Percentiles rank a stretch among this genome's conserved stretches.
These are phyloP conservation scores for Nannochloris sp. DNA, from an alignment of 139 green algal species.

Conservation along the genomic window DNA sequence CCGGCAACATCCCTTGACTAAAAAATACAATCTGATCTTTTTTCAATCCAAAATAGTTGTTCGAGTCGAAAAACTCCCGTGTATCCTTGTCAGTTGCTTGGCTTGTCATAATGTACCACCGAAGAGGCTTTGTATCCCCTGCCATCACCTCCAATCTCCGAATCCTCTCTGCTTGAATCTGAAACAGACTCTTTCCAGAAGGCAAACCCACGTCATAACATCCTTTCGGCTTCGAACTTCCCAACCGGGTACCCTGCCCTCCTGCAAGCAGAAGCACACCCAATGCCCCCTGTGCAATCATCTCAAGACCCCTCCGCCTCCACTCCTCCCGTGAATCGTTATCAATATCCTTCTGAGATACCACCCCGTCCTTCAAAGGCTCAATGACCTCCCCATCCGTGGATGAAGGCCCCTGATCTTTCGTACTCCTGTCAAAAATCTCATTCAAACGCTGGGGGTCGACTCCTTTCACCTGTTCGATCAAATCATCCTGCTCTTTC, in stretches of 20 bases:
- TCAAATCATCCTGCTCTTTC: conserved; percentile 29
- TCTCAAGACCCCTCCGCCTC: conserved; percentile 24
- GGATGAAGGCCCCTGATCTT: not conserved
- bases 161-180: conserved; percentile 80
- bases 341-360: conserved; percentile 18
- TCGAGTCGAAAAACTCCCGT: conserved; percentile 51
- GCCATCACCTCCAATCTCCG: conserved; percentile 46
- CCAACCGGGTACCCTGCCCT: conserved; percentile 88
- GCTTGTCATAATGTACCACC: conserved; percentile 91
- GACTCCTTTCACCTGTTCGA: conserved; percentile 18
- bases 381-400: conserved; percentile 5
- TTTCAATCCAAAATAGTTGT: conserved; percentile 70
- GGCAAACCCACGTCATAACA: conserved; percentile 92
- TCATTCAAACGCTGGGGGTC: conserved; percentile 39
- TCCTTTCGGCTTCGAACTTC: conserved; percentile 75
- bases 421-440: conserved; percentile 36
- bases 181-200: conserved; percentile 82
- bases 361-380: conserved; percentile 7
- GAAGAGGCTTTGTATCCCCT: conserved; percentile 14
- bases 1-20: conserved; percentile 69
- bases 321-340: conserved; percentile 26
- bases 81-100: conserved; percentile 72
- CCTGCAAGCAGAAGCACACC: conserved; percentile 81
- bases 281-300: conserved; percentile 55
- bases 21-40: conserved; percentile 76